Evolutionary conservation across 495 filamentous ascomycete genomes (phyloP).

Genomic region (Xylaria cubensis): DNA sequence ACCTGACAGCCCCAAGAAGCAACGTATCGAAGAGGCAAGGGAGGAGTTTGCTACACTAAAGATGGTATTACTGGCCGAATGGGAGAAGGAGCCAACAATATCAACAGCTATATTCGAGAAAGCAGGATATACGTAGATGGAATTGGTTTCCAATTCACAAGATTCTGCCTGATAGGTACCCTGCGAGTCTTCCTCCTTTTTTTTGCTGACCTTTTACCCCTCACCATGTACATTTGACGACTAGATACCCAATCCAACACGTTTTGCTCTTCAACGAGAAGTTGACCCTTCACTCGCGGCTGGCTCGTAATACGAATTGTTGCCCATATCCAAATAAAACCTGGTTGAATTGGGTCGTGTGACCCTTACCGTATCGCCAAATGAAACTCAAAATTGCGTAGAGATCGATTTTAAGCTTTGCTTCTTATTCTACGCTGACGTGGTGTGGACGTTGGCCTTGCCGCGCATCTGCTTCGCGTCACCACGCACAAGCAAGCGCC

Average conservation of each 20-base stretch:
- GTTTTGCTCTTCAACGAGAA: background rate
- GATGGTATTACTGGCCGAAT: slow-evolving; percentile 37
- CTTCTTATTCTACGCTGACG: slow-evolving; percentile 10
- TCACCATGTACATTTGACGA: background rate
- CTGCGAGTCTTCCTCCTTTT: background rate
- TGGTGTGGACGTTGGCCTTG: background rate
- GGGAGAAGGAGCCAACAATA: slow-evolving; percentile 36
- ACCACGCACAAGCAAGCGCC: slow-evolving; percentile 3
- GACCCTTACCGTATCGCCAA: background rate
- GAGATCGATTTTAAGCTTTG: background rate
- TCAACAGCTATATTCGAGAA: slow-evolving; percentile 40
- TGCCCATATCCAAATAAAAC: background rate
- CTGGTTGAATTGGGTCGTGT: background rate
- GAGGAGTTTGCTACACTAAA: slow-evolving; percentile 40
- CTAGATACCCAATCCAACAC: slow-evolving; percentile 15
- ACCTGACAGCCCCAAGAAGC: slow-evolving; percentile 32
- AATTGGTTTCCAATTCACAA: slow-evolving; percentile 32
- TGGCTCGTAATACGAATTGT: background rate
- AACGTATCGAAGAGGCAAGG: slow-evolving; percentile 38
- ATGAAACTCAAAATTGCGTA: background rate
- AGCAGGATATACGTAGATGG: slow-evolving; percentile 29
- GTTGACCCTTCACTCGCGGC: background rate
- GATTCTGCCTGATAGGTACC: background rate
- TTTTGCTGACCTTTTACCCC: no score
- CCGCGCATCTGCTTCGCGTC: slow-evolving; percentile 20